These are phyloP conservation scores for Lathyrus sativus DNA, from an alignment of 306 rosid genomes.

Conservation along the genomic window DNA sequence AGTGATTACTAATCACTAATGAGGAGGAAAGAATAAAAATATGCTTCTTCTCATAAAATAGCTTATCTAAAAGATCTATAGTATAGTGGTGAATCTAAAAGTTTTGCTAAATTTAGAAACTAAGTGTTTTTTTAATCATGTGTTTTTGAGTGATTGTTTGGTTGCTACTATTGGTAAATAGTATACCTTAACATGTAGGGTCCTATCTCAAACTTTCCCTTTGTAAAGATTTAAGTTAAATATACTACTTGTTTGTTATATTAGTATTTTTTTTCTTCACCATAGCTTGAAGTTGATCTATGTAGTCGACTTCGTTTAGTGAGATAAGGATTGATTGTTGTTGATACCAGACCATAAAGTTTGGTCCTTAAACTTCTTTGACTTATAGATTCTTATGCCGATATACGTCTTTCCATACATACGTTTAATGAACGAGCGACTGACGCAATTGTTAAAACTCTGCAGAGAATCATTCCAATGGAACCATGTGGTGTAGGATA, in stretches of 20 bases:
- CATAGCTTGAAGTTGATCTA: too few relatives aligned
- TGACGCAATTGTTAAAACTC: conserved; percentile 26
- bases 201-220: conserved; percentile 3
- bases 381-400: background rate
- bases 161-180: background rate
- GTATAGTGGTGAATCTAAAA: conserved; percentile 2
- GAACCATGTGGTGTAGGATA: conserved; percentile 79
- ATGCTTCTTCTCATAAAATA: background rate
- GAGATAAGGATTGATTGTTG: too few relatives aligned
- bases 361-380: background rate
- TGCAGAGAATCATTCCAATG: conserved; percentile 67
- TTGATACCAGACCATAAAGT: background rate
- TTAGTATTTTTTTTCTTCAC: too few relatives aligned
- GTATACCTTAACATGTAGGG: background rate
- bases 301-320: too few relatives aligned
- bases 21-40: background rate
- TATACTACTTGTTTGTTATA: too few relatives aligned
- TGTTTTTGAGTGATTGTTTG: background rate
- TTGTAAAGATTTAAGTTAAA: background rate
- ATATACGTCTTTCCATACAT: background rate
- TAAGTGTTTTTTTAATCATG: background rate
- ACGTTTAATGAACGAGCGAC: background rate
- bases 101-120: conserved; percentile 11
- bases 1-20: background rate
- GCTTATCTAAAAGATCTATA: background rate